Evolutionary conservation across 1,139 yeast genomes (phyloP), one percentile per base, ranked within the genome.

Genomic region (Taphrina communis): DNA sequence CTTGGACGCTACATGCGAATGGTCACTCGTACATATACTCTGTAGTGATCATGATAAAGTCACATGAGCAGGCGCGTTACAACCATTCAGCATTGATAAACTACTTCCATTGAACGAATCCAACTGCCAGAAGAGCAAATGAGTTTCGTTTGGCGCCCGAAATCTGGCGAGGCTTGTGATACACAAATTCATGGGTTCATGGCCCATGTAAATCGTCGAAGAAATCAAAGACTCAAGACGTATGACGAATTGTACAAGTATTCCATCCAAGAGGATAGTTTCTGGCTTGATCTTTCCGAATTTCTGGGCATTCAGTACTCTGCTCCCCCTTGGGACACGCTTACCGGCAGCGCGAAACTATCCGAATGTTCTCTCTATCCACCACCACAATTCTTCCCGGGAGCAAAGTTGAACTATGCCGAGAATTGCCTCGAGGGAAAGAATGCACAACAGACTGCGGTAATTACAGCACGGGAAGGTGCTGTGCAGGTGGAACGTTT

Each of bases 371-470:
- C 72, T 14, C 58, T 73, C 69, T 71, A 69, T 39, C 74, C 74
- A 7, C 72, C 74, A 12, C 73, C 73, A 19, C 52, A 36, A 36
- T 73, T 73, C 57, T 73, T 73, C 51, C 58, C 69, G 14, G 74
- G 72, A n/a, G 72, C 74, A n/a, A 60, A 62, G 19, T 57, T 73
- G 14, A 71, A 72, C 19, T 73, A 73, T 52, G 74, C 74, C 2
- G 69, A 73, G 66, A 73, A 73, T 57, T 61, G 73, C 21, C 72
- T 73, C 17, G 72, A 72, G 8, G 62, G 66, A 11, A 70, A 71
- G 19, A 70, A 73, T 35, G 63, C 63, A 12, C 51, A 57, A 9
- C 39, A 71, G 1, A 57, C 62, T 9, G 74, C 74, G 9, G 72
- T 73, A n/a, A 67, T 69, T 31, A 72, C 72, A n/a, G 73, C 69